These are phyloP conservation scores for Daldinia eschscholtzii DNA, from an alignment of 2,329 filamentous ascomycete species.

Conservation along the genomic window DNA sequence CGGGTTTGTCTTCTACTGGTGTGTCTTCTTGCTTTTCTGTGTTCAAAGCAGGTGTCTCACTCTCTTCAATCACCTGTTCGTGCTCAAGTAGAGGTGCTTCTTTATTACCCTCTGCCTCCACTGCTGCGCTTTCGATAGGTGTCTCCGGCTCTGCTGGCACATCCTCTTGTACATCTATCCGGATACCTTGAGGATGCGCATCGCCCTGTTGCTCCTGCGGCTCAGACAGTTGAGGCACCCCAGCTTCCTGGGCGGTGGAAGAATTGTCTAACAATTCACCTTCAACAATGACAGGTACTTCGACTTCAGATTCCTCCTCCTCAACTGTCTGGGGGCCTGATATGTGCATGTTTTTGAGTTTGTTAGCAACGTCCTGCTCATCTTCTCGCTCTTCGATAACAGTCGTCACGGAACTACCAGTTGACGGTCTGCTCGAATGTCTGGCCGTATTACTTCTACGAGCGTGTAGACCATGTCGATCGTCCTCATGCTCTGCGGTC, in stretches of 20 bases:
- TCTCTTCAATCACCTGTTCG: conserved; percentile 46
- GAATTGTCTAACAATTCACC: conserved; percentile 51
- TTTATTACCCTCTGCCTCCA: conserved; percentile 37
- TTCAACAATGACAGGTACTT: conserved; percentile 58
- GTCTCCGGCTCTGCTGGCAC: conserved; percentile 40
- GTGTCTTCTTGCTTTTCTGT: conserved; percentile 45
- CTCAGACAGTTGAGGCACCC: conserved; percentile 40
- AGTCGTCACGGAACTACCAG: conserved; percentile 81
- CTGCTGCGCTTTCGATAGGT: conserved; percentile 33
- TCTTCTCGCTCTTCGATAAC: conserved; percentile 89
- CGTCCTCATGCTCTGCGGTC: conserved; percentile 59
- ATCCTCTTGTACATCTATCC: conserved; percentile 43
- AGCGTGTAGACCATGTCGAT: conserved; percentile 62
- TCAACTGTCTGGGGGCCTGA: conserved; percentile 71
- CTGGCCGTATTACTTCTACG: conserved; percentile 80
- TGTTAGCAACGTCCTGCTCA: conserved; percentile 64
- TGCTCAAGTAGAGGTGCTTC: conserved; percentile 43
- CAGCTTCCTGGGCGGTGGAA: conserved; percentile 21
- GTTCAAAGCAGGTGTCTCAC: conserved; percentile 44
- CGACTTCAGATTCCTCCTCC: conserved; percentile 57
- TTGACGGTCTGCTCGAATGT: conserved; percentile 84
- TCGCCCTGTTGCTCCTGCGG: conserved; percentile 34
- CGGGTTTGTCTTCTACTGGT: conserved; percentile 16
- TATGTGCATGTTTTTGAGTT: conserved; percentile 62
- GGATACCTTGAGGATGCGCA: conserved; percentile 31